Evolutionary conservation across 305 asterid genomes (phyloP), one percentile per base, ranked within the genome.

Genomic region (Fraxinus velutina): DNA sequence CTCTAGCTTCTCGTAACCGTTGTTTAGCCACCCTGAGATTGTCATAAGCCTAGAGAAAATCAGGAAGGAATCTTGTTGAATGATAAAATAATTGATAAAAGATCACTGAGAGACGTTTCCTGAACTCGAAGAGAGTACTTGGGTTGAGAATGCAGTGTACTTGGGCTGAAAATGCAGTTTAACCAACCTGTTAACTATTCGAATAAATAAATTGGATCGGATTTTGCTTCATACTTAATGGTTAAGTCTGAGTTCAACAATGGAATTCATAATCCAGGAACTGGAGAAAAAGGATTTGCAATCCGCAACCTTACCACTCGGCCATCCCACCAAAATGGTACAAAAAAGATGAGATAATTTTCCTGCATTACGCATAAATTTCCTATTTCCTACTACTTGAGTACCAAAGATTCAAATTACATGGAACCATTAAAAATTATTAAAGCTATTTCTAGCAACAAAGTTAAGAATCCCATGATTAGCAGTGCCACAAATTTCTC

Each of bases 1-100:
- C 87, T 83, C 89, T 88, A 19, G 96, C 98, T 84, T 95, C 99
- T 79, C 97, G 90, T 57, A 95, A 82, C 50, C 99, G 85, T 80
- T 94, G 98, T 84, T 91, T 94, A 39, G 90, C 89, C 82, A 93
- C 86, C 87, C 98, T 94, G 90, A 74, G 32, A 75, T 75, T 76
- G 78, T 57, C 29, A 76, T 12, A 52, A 37, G 44, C 17, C 34
- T 42, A 42, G 22, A 17, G 6, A 73, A 62, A 71, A 81, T 79
- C 62, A 79, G 33, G 73, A 42, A 82, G 22, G 27, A 77, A 50
- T 50, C 21, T 50, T 70, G 32, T 70, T 21, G 76, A 57, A 50
- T 50, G 24, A 64, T 17, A n/a, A 21, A 71, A 50, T 39, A 73
- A n/a, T 17, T 50, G 24, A 68, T 4, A 42, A 75, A 75, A 77